phyloP scores from a whole-genome alignment of 768 basidiomycete genomes.

The Leccinum longicurvipes region DNA sequence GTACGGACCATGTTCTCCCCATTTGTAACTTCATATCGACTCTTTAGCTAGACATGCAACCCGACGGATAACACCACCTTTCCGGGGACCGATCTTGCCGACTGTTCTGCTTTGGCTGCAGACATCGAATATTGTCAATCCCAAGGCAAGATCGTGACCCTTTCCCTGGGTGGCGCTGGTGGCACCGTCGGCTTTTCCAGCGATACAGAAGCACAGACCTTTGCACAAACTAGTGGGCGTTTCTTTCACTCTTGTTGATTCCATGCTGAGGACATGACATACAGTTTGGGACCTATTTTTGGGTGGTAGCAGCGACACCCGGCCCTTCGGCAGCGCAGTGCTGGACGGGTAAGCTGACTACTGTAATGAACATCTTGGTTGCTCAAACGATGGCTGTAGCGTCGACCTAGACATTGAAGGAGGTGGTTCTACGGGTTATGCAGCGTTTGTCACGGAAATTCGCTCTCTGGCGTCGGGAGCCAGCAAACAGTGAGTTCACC shows the following conservation, averaged over 20 bases:
- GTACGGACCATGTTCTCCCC: constrained; percentile 32
- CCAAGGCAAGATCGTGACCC: constrained; percentile 45
- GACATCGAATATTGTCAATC: constrained; percentile 45
- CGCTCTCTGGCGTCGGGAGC: constrained; percentile 24
- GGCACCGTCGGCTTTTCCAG: constrained; percentile 38
- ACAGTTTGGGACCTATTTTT: constrained; percentile 46
- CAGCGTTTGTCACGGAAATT: constrained; percentile 39
- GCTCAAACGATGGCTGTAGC: constrained; percentile 26
- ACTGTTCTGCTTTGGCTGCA: constrained; percentile 38
- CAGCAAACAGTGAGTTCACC: constrained; percentile 18
- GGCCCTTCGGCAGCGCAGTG: constrained; percentile 45
- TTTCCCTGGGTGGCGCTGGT: constrained; percentile 43
- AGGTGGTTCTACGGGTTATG: constrained; percentile 49
- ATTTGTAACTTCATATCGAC: neutral
- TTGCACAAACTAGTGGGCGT: constrained; percentile 24
- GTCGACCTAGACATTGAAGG: constrained; percentile 76
- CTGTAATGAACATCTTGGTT: neutral
- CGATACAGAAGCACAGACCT: constrained; percentile 36
- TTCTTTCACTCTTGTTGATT: constrained; percentile 9
- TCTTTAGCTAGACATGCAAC: constrained; percentile 39
- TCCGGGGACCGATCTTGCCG: constrained; percentile 38
- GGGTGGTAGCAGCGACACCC: constrained; percentile 40
- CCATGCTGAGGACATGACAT: neutral
- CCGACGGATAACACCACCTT: constrained; percentile 38
- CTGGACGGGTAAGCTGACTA: constrained; percentile 39